Conservation (phyloP, 2,329 filamentous ascomycete species). For the Fusarium irregulare region DNA sequence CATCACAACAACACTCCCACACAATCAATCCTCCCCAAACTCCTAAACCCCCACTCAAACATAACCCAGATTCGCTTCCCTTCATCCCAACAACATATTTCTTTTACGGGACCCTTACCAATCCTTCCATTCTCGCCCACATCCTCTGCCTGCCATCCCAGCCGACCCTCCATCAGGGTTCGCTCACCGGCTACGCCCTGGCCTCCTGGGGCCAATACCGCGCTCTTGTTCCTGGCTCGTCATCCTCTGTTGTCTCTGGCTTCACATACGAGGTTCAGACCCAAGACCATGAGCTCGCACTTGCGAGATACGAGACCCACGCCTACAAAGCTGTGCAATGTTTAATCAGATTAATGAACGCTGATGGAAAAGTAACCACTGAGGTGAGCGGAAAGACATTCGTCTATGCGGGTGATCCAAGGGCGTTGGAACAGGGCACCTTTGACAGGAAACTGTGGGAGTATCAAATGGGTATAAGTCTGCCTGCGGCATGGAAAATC, state of each 20-base stretch:
- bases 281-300: neutral
- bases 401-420: constrained; percentile 12
- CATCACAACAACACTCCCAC: neutral
- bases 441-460: neutral
- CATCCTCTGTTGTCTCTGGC: neutral
- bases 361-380: neutral
- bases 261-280: constrained; percentile 11
- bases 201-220: constrained; percentile 1
- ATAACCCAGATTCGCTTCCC: neutral
- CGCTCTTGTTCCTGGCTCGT: constrained; percentile 4
- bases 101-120: neutral
- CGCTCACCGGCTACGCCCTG: constrained; percentile 10
- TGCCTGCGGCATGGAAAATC: neutral
- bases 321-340: constrained; percentile 3
- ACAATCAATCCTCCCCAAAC: neutral
- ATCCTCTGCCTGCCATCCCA: constrained; percentile 3
- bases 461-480: constrained; percentile 5
- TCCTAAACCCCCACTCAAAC: neutral
- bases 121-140: constrained; percentile 1
- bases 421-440: constrained; percentile 10
- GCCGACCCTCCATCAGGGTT: constrained; percentile 12
- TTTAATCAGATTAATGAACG: neutral
- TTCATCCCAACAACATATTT: constrained; percentile 5
- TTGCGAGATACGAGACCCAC: constrained; percentile 12
- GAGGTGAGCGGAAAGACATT: constrained; percentile 5